These are phyloP conservation scores for Salvia sclarea DNA, from an alignment of 305 asterid genomes.

Conservation along the genomic window DNA sequence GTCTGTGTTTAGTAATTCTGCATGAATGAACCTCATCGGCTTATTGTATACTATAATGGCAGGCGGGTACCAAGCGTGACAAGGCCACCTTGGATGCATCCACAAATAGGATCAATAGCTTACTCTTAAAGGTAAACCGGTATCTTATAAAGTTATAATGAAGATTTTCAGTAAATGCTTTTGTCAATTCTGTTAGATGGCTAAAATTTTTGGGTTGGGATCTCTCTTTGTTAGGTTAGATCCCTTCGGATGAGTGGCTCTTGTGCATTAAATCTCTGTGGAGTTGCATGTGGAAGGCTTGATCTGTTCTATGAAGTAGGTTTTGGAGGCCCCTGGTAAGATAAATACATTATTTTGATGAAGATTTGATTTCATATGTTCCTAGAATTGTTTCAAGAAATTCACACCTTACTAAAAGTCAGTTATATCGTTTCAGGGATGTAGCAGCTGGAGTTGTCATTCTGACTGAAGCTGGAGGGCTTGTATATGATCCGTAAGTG, in stretches of 20 bases:
- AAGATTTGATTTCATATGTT: slow-evolving; percentile 12
- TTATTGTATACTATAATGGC: slow-evolving; percentile 32
- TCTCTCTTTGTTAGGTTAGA: slow-evolving; percentile 58
- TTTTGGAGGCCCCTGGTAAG: slow-evolving; percentile 92
- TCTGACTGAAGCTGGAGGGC: slow-evolving; percentile 91
- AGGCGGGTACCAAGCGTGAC: slow-evolving; percentile 85
- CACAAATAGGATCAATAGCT: slow-evolving; percentile 71
- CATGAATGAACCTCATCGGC: slow-evolving; percentile 19
- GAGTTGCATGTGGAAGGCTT: slow-evolving; percentile 90
- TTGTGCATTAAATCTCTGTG: slow-evolving; percentile 90
- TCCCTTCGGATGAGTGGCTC: slow-evolving; percentile 93
- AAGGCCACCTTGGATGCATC: slow-evolving; percentile 61
- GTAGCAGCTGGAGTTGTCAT: slow-evolving; percentile 94
- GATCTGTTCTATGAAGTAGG: slow-evolving; percentile 83
- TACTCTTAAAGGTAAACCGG: slow-evolving; percentile 69
- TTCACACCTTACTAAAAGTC: neutral
- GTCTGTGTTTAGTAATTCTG: neutral
- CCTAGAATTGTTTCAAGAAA: slow-evolving; percentile 12
- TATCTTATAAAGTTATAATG: neutral
- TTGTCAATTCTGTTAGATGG: neutral
- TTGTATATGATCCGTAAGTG: slow-evolving; percentile 87
- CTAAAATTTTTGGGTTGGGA: slow-evolving; percentile 25
- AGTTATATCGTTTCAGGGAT: slow-evolving; percentile 56
- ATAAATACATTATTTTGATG: neutral
- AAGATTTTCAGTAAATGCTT: neutral